Base-by-base conservation (phyloP, 2,329 filamentous ascomycete genomes). In the Didymella sp. region DNA sequence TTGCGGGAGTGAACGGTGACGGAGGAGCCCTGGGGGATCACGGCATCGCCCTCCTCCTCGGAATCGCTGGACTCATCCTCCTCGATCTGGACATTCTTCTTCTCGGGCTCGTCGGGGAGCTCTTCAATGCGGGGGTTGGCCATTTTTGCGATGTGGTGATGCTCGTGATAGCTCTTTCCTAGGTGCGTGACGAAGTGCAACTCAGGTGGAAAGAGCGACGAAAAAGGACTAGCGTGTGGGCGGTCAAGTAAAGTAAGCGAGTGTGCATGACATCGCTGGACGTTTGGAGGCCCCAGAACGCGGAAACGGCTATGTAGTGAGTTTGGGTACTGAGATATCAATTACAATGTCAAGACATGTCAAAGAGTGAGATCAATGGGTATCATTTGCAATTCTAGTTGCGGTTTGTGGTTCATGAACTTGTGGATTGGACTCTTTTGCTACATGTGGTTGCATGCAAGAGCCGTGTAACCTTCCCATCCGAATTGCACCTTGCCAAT, bases 91-190 rank as follows among this genome's bases (percentile, higher is more conserved):
- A 85, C 87, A 76, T 86, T 85, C 87, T 95, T 93, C 84, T 82
- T 81, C 74, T 91, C 88, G 77, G 88, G 85, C 83, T 85, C 92
- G 78, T 98, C 95, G 73, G 91, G 89, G 75, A 99, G 87, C 84
- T 99, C 95, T 86, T 99, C 94, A 81, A 98, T 89, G 82, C 94
- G 90, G 80, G 94, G 91, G 85, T 97, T 96, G 79, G 95, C 90
- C 95, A 99, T 99, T 80, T 81, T 91, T 77, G 74, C 67, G 75
- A 61, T 70, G 67, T 71, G 64, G 69, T 67, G 51, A 48, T 47
- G 47, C 66, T 71, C 64, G 69, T 66, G 44, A 47, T 46, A 54
- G 51, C 51, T 54, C 44, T 49, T 43, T 38, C 38, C 19, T 13
- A 59, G 60, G 35, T 48, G 17, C 35, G 30, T 53, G 44, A 22